Evolutionary conservation across 176 grass and related monocot species (phyloP).

Genomic region (Dactylis glomerata): DNA sequence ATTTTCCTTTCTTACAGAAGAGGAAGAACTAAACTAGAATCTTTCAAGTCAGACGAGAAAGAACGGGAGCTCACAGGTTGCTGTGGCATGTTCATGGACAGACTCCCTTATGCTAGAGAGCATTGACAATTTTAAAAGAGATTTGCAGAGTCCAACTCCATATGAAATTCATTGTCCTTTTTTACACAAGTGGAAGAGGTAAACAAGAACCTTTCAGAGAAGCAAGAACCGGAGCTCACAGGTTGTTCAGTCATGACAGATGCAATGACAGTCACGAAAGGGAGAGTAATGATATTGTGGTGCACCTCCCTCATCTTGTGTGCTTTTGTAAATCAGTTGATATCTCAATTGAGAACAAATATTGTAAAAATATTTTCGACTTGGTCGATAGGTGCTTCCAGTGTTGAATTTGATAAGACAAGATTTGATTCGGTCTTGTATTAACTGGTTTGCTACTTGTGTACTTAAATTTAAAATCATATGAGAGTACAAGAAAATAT

Average conservation of each 20-base stretch:
- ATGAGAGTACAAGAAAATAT: neutral
- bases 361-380: neutral
- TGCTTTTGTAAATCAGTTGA: neutral
- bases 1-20: slow-evolving; percentile 13
- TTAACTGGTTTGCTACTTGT: neutral
- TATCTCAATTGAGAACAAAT: neutral
- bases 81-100: neutral
- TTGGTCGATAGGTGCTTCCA: neutral
- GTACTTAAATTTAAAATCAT: neutral
- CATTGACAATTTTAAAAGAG: neutral
- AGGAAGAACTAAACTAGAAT: neutral
- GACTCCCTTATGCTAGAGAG: neutral
- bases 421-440: neutral
- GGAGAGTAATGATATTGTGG: neutral
- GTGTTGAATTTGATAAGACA: neutral
- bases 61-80: neutral
- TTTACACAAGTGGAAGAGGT: neutral
- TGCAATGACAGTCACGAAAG: neutral
- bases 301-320: neutral
- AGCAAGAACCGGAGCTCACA: neutral
- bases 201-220: neutral
- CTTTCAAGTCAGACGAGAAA: neutral
- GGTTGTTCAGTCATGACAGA: neutral
- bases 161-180: slow-evolving; percentile 3
- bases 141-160: neutral